These are phyloP conservation scores for Batrachochytrium dendrobatidis DNA, from an alignment of 371 early-diverging fungal species.

Conservation along the genomic window DNA sequence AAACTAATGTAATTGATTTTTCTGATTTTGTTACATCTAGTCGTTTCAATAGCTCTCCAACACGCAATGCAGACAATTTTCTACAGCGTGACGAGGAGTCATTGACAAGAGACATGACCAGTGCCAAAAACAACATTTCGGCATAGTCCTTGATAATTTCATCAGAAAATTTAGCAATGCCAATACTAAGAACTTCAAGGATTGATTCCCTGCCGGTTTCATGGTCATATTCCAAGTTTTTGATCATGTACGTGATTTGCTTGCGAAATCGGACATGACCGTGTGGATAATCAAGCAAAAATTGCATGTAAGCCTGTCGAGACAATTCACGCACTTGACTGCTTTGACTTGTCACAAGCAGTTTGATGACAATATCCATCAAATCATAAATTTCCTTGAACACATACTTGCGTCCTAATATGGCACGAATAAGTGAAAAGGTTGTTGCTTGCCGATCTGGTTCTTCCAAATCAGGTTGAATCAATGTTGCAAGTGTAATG, in stretches of 20 bases:
- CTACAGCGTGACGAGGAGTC: slow-evolving; percentile 88
- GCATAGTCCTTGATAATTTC: slow-evolving; percentile 62
- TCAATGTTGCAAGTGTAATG: slow-evolving; percentile 64
- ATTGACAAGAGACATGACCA: slow-evolving; percentile 77
- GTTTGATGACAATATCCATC: slow-evolving; percentile 66
- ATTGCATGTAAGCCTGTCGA: slow-evolving; percentile 72
- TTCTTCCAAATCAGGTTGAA: slow-evolving; percentile 84
- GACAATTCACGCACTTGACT: slow-evolving; percentile 73
- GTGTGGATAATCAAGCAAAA: slow-evolving; percentile 91
- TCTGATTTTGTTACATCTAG: slow-evolving; percentile 26
- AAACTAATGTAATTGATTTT: slow-evolving; percentile 32
- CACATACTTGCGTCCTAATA: slow-evolving; percentile 76
- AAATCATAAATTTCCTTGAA: slow-evolving; percentile 86
- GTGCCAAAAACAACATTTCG: slow-evolving; percentile 74
- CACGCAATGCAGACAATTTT: slow-evolving; percentile 71
- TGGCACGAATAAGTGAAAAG: slow-evolving; percentile 77
- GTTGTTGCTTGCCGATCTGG: slow-evolving; percentile 75
- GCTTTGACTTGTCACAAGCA: slow-evolving; percentile 82
- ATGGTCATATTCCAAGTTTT: slow-evolving; percentile 80
- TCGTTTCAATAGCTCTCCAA: slow-evolving; percentile 57
- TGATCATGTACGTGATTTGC: slow-evolving; percentile 76
- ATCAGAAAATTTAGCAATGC: slow-evolving; percentile 70
- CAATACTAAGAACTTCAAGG: slow-evolving; percentile 70
- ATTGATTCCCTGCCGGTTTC: slow-evolving; percentile 87
- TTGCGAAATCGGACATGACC: slow-evolving; percentile 67